phyloP scores from a whole-genome alignment of 345 rosid species.

The Euclidium syriacum region DNA sequence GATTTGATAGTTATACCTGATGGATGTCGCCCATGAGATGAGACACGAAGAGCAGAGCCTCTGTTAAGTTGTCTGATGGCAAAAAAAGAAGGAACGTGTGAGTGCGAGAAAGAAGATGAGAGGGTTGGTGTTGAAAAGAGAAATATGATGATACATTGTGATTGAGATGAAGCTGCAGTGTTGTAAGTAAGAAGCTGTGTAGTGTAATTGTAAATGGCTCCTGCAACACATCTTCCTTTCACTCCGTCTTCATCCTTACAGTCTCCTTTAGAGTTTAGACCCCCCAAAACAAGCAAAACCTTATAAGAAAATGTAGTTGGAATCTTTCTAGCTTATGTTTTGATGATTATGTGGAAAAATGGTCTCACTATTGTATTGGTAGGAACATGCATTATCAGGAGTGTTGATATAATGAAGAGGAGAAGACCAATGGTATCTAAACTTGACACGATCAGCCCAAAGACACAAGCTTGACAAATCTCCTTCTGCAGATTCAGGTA shows the following conservation, averaged over 20 bases:
- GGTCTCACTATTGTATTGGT: conserved; percentile 49
- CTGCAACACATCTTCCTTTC: conserved; percentile 72
- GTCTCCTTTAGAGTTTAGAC: conserved; percentile 75
- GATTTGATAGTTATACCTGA: conserved; percentile 42
- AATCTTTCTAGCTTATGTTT: not conserved
- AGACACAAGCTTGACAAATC: conserved; percentile 59
- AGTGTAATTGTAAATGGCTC: conserved; percentile 87
- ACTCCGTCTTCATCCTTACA: conserved; percentile 69
- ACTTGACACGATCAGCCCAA: conserved; percentile 75
- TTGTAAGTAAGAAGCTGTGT: conserved; percentile 69
- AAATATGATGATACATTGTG: conserved; percentile 41
- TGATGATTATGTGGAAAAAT: not conserved
- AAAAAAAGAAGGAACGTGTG: conserved; percentile 1
- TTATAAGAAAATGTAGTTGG: not conserved
- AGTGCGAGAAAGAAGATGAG: not conserved
- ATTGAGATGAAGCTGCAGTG: conserved; percentile 29
- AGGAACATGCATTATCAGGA: conserved; percentile 68
- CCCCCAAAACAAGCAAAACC: not conserved
- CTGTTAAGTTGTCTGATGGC: conserved; percentile 74
- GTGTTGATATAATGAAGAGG: conserved; percentile 71
- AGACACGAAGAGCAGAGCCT: conserved; percentile 81
- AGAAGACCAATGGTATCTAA: conserved; percentile 65
- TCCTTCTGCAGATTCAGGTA: conserved; percentile 52
- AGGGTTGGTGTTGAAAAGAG: not conserved
- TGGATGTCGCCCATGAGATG: conserved; percentile 93